Evolutionary conservation across 2,329 filamentous ascomycete species (phyloP).

Genomic region (Beauveria pseudobassiana): DNA sequence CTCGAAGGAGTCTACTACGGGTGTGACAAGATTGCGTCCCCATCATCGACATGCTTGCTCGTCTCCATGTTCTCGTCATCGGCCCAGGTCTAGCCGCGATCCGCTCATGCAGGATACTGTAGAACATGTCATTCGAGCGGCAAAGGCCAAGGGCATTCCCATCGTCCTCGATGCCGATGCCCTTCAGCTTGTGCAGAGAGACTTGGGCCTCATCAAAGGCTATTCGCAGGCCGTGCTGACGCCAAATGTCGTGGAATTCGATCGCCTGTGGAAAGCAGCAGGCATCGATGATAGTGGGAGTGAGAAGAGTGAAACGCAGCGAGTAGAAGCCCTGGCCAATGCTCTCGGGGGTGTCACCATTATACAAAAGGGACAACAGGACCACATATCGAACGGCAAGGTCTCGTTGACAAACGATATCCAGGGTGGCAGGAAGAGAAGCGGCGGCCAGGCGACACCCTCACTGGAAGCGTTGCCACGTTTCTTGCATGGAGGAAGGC

Average conservation of each 20-base stretch:
- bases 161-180: slow-evolving; percentile 92
- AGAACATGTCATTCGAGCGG: slow-evolving; percentile 69
- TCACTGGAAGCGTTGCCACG: slow-evolving; percentile 84
- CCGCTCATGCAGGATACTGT: slow-evolving; percentile 83
- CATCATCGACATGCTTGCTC: slow-evolving; percentile 73
- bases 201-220: slow-evolving; percentile 69
- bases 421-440: slow-evolving; percentile 77
- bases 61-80: slow-evolving; percentile 86
- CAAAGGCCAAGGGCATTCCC: slow-evolving; percentile 62
- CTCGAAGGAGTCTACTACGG: slow-evolving; percentile 24
- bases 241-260: slow-evolving; percentile 92
- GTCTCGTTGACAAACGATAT: slow-evolving; percentile 70
- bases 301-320: slow-evolving; percentile 30
- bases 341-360: slow-evolving; percentile 84
- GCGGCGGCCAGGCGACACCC: slow-evolving; percentile 92
- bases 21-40: slow-evolving; percentile 52
- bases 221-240: slow-evolving; percentile 83
- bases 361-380: slow-evolving; percentile 77
- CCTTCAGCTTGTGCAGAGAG: slow-evolving; percentile 65
- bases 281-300: slow-evolving; percentile 49
- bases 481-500: slow-evolving; percentile 82
- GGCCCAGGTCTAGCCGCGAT: slow-evolving; percentile 86
- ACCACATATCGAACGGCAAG: slow-evolving; percentile 76
- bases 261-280: slow-evolving; percentile 67
- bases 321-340: slow-evolving; percentile 59